Base-by-base conservation (phyloP, 306 rosid species). In the Lathyrus sativus region DNA sequence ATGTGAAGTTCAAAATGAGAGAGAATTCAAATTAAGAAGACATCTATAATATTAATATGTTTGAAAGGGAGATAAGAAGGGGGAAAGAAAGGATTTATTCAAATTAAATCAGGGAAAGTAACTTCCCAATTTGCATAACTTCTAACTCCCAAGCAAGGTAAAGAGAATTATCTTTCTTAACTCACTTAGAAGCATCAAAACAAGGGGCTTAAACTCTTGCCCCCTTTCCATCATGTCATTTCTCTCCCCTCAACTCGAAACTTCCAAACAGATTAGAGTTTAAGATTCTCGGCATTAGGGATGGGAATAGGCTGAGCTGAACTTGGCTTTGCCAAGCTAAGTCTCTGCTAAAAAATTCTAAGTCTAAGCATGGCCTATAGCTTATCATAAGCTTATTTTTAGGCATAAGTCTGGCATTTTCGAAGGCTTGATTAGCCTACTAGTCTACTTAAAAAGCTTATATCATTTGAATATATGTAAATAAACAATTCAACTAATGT, bases 161-260 rank as follows among this genome's bases (percentile, higher is more conserved):
- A 56, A 56, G 53, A 61, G 19, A 66, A 56, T 45, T 56, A 3
- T 65, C 61, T 53, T 57, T 41, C 61, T 37, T 45, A 45, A 33
- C 63, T 24, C 44, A 11, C 45, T 68, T 75, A 9, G 67, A 44
- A 57, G 35, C 39, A 38, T 75, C 54, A 65, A 69, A 38, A 70
- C 29, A 70, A 56, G 46, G 54, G 45, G 28, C 6, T 58, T 9
- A 49, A 15, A 49, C 37, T 17, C 35, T 57, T 24, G 26, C 26
- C 26, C 26, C 31, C 31, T 29, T 10, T 57, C 35, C 66, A 57
- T 29, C 58, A 10, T 29, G 46, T 24, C 62, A 39, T 24, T 19
- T 38, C 64, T 18, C 22, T 31, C 5, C 38, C 62, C 51, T 17
- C 9, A 44, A 33, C 31, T 22, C 8, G 7, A 31, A 61, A 51